Base-by-base conservation (phyloP, 1,139 yeast genomes). In the Yarrowia galli region DNA sequence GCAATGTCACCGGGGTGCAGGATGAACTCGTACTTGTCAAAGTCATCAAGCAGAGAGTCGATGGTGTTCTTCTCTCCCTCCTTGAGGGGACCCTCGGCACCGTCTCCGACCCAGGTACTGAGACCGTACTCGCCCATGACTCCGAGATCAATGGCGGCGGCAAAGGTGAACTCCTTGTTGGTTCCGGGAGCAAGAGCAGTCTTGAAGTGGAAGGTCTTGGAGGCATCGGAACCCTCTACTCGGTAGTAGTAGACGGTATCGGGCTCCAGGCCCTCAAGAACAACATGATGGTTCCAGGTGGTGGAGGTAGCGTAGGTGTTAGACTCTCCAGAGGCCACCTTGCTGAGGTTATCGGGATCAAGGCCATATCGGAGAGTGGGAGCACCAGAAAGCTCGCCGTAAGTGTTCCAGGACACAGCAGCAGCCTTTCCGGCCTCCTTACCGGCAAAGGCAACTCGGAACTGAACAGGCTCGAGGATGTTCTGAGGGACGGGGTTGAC, bases 281-380 rank as follows among this genome's bases (percentile, higher is more conserved):
- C 68, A 13, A 76, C 79, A 63, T 76, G 77, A 69, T 76, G 75
- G 68, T 71, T 71, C 71, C 72, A 76, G 18, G 75, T 72, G 13
- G 72, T 69, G 5, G 77, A 73, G 16, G 76, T 71, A 23, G 68
- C 67, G 53, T 70, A 75, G 32, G 77, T 75, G 16, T 54, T 67
- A 5, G 77, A 73, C 23, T 65, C 46, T 38, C 76, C 77, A 6
- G 66, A 38, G 22, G 74, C 74, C 25, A 68, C 60, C 35, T 49
- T 36, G 43, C 49, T 66, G 42, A 76, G 72, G 28, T 68, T 36
- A 67, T 71, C 67, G 12, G 73, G 71, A 43, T 64, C 43, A 35
- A 61, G 68, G n/a, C 78, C 78, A 58, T 73, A 76, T 53, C 68
- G 68, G 3, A 76, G 76, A 13, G 69, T 58, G n/a, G 78, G 75